Percentiles rank a stretch among this genome's conserved stretches.
Evolutionary conservation across 164 flowering plant genomes (phyloP).

Genomic region (Magnolia kwangsiensis): DNA sequence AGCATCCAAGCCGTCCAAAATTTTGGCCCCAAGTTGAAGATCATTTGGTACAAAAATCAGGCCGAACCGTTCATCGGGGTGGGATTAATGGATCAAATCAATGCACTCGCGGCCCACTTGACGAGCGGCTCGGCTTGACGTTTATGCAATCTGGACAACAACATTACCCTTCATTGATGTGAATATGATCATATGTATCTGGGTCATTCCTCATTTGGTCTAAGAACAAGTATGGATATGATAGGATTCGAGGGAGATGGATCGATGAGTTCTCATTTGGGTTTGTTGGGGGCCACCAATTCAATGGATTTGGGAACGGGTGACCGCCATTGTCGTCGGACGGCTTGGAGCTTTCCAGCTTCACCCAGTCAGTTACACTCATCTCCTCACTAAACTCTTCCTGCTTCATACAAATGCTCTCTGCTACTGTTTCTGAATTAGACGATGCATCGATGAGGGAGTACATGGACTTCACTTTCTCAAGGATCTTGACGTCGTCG

Average conservation of each 20-base stretch:
- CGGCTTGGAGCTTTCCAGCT: not conserved
- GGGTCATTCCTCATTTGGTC: not conserved
- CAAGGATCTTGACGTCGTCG: constrained; percentile 6
- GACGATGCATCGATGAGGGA: constrained; percentile 7
- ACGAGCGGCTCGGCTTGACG: not conserved
- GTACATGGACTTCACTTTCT: constrained; percentile 1
- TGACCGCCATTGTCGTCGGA: not conserved
- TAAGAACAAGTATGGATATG: not conserved
- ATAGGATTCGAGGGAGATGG: not conserved
- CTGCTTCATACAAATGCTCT: not conserved
- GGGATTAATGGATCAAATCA: not conserved
- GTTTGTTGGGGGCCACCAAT: not conserved
- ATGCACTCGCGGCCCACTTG: not conserved
- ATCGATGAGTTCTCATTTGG: not conserved
- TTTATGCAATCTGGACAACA: not conserved
- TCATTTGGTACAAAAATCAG: not conserved
- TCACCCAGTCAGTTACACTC: not conserved
- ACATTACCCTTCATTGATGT: not conserved
- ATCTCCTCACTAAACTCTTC: not conserved
- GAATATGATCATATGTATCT: not conserved
- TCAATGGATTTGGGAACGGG: not conserved
- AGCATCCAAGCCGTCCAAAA: not conserved
- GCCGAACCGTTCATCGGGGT: too few species aligned
- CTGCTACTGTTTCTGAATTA: not conserved
- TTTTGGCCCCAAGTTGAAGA: not conserved